phyloP scores from a whole-genome alignment of 2,329 filamentous ascomycete species.

The Aureobasidium mangrovei region DNA sequence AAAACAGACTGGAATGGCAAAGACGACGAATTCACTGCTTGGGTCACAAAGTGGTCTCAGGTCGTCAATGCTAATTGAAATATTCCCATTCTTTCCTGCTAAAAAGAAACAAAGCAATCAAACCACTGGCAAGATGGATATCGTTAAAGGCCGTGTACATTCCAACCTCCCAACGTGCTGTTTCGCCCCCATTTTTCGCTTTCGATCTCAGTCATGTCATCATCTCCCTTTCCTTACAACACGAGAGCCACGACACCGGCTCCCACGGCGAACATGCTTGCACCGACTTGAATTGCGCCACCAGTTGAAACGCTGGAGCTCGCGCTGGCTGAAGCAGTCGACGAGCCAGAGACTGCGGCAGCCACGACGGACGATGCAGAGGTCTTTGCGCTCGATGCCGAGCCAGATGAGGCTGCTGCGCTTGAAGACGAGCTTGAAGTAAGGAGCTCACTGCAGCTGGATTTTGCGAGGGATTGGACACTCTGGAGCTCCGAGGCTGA shows the following conservation, averaged over 20 bases:
- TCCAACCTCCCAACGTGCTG: neutral
- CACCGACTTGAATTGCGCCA: constrained; percentile 10
- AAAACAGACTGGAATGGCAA: constrained; percentile 53
- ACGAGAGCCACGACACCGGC: constrained; percentile 12
- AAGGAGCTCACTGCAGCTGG: neutral
- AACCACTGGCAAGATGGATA: constrained; percentile 1
- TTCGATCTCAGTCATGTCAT: neutral
- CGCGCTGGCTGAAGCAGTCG: constrained; percentile 9
- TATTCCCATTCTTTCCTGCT: neutral
- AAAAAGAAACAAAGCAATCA: constrained; percentile 1
- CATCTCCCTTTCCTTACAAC: neutral
- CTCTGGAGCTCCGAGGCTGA: constrained; percentile 29
- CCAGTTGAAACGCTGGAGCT: constrained; percentile 2
- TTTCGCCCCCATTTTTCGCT: neutral
- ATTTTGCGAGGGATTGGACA: constrained; percentile 23
- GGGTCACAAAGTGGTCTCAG: constrained; percentile 54
- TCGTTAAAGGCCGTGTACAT: neutral
- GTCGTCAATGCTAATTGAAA: constrained; percentile 19
- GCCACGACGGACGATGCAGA: neutral
- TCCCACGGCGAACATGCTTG: constrained; percentile 7
- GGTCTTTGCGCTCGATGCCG: neutral
- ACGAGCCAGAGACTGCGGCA: neutral
- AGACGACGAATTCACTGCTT: constrained; percentile 68
- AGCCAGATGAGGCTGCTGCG: neutral
- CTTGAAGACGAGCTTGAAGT: neutral